Evolutionary conservation across 306 rosid genomes (phyloP).

Genomic region (Trichosanthes truncata): DNA sequence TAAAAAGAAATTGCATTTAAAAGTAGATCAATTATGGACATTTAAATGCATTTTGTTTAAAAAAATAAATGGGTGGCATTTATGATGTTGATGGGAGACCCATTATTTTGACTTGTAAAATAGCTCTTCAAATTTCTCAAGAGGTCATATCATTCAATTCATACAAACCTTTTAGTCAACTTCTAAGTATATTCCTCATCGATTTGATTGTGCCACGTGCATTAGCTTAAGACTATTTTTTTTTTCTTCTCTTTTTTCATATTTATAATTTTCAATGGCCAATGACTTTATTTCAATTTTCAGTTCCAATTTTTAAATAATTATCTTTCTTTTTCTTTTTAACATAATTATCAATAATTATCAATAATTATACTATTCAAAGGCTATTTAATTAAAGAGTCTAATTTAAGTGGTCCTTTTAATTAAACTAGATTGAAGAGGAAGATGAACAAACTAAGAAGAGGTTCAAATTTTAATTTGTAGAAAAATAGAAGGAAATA

Average conservation of each 20-base stretch:
- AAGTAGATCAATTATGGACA: not conserved
- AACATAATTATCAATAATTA: too few relatives aligned
- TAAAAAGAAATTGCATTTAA: not conserved
- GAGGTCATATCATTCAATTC: not conserved
- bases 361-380: too few relatives aligned
- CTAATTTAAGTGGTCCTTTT: too few relatives aligned
- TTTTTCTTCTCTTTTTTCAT: not conserved
- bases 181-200: not conserved
- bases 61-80: not conserved
- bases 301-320: not conserved
- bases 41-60: not conserved
- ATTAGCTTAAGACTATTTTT: not conserved
- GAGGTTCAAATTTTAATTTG: too few relatives aligned
- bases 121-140: not conserved
- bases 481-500: too few relatives aligned
- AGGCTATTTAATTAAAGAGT: too few relatives aligned
- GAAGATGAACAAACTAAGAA: too few relatives aligned
- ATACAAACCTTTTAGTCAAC: not conserved
- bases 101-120: not conserved
- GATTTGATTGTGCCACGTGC: not conserved
- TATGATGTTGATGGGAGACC: slow-evolving; percentile 1
- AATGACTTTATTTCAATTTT: too few relatives aligned
- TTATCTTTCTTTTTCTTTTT: too few relatives aligned
- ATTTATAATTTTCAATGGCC: not conserved
- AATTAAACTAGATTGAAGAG: too few relatives aligned